These are phyloP conservation scores for Tuber melanosporum DNA, from an alignment of 495 filamentous ascomycete genomes.

Conservation along the genomic window DNA sequence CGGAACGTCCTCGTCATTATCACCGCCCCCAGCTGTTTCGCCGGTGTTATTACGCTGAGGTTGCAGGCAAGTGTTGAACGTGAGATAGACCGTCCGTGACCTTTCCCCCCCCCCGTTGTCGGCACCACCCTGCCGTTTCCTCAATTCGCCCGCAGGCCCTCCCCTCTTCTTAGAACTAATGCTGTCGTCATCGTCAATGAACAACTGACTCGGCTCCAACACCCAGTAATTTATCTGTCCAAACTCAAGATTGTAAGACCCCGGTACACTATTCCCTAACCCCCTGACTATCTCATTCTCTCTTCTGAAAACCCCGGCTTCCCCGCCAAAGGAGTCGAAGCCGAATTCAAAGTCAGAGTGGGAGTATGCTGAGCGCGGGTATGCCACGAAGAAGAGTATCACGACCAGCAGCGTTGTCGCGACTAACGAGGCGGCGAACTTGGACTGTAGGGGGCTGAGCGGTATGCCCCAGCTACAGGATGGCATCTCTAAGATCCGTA, in stretches of 20 bases:
- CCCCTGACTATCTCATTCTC: slow-evolving; percentile 24
- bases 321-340: slow-evolving; percentile 8
- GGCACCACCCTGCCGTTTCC: slow-evolving; percentile 34
- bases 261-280: slow-evolving; percentile 25
- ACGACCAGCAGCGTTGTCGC: slow-evolving; percentile 45
- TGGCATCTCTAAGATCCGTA: not conserved
- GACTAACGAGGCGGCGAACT: slow-evolving; percentile 49
- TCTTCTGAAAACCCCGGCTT: slow-evolving; percentile 11
- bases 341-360: slow-evolving; percentile 23
- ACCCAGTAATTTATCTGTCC: slow-evolving; percentile 35
- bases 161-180: not conserved
- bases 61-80: slow-evolving; percentile 72
- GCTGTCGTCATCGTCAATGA: not conserved
- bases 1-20: not conserved
- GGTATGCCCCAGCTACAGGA: not conserved
- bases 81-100: slow-evolving; percentile 58
- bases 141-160: slow-evolving; percentile 22
- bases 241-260: slow-evolving; percentile 32
- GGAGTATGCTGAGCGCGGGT: slow-evolving; percentile 46
- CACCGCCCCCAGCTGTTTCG: slow-evolving; percentile 37
- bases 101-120: slow-evolving; percentile 11
- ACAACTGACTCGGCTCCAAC: slow-evolving; percentile 26
- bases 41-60: slow-evolving; percentile 50
- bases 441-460: slow-evolving; percentile 49
- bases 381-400: slow-evolving; percentile 45